A percentile compares a stretch with the other conserved stretches of the same genome.
Evolutionary conservation across 1,139 yeast genomes (phyloP).

Genomic region (Candida sp.): DNA sequence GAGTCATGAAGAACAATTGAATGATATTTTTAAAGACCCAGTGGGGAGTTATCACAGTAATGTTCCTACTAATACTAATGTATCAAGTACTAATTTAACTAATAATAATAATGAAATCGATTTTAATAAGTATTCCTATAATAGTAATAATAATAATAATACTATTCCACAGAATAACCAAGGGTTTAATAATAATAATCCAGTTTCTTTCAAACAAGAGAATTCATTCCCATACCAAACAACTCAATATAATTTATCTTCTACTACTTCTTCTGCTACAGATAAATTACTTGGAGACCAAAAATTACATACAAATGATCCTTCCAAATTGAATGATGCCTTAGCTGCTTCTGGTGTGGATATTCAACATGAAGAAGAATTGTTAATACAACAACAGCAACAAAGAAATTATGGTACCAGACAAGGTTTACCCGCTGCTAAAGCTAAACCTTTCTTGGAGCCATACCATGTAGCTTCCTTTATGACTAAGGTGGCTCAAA

Average conservation of each 20-base stretch:
- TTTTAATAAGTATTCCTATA: not conserved
- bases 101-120: not conserved
- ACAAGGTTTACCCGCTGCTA: slow-evolving; percentile 21
- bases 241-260: not conserved
- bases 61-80: not conserved
- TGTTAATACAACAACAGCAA: slow-evolving; percentile 37
- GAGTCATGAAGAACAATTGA: slow-evolving; percentile 12
- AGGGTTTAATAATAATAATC: not conserved
- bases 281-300: slow-evolving; percentile 2
- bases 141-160: not conserved
- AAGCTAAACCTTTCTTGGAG: slow-evolving; percentile 59
- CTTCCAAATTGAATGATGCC: slow-evolving; percentile 87
- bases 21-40: slow-evolving; percentile 18
- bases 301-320: slow-evolving; percentile 44
- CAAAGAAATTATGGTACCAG: slow-evolving; percentile 16
- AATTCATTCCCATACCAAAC: not conserved
- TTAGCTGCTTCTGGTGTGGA: slow-evolving; percentile 93
- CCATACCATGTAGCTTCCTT: slow-evolving; percentile 61
- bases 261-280: not conserved
- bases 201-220: slow-evolving; percentile 1
- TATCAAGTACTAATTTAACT: not conserved
- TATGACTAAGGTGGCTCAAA: slow-evolving; percentile 59
- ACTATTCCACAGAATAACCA: not conserved
- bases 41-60: slow-evolving; percentile 12
- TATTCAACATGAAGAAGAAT: slow-evolving; percentile 84